Base-by-base conservation (phyloP, 306 rosid genomes). In the Dryas alaskensis region DNA sequence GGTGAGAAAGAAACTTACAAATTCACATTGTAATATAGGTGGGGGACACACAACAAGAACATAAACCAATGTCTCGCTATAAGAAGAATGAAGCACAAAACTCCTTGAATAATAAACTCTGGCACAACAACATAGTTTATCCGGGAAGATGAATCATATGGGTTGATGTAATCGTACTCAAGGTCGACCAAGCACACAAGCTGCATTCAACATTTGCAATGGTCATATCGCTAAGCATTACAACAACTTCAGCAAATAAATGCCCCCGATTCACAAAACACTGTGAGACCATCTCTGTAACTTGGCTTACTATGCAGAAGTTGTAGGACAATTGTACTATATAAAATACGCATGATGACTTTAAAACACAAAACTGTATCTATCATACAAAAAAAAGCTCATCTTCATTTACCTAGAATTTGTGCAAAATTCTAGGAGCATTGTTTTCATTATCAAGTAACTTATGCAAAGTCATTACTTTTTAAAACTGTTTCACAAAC, bases 121-220 rank as follows among this genome's bases (percentile, higher is more conserved):
- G 98, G 97, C 80, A 93, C 69, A 60, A 93, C 52, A 67, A 83
- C 83, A 73, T 37, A 57, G 86, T 93, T 93, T 72, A 93, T 85
- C 82, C 88, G 80, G 73, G 87, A 78, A 17, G 98, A 86, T 49
- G 97, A 87, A 83, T 93, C 98, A 48, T 87, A 93, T 1, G 98
- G 97, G 72, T 93, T 93, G 82, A 93, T 89, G 70, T 93, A 89
- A 84, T 93, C 98, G 68, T 82, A 93, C 80, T 93, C 98, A 14
- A 93, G 77, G 77, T 93, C 98, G 77, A 91, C 86, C 89, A 93
- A 89, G 83, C 92, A 74, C 79, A 93, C 82, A 80, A 93, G 89
- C 98, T 93, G 91, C 90, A 86, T 76, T 47, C 47, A 66, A 64
- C 77, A 69, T 44, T 48, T 61, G 3, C 39, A 61, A 60, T 7